Evolutionary conservation across 345 rosid genomes (phyloP).

Genomic region (Ceriops decandra): DNA sequence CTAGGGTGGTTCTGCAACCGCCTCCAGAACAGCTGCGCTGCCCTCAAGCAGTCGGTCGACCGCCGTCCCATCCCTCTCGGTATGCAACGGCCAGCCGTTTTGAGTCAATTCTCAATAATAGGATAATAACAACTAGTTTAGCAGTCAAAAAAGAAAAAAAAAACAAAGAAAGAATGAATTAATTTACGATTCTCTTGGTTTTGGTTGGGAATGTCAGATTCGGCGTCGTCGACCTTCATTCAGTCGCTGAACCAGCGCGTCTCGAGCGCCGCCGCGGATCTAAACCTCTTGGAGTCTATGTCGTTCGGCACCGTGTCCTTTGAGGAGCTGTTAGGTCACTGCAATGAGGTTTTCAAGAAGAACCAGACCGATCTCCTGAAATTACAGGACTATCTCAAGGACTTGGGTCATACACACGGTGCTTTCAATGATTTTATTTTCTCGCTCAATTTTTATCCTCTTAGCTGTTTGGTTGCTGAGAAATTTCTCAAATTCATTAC

Average conservation of each 20-base stretch:
- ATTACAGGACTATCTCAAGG: slow-evolving; percentile 45
- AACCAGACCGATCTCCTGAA: slow-evolving; percentile 45
- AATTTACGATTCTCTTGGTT: neutral
- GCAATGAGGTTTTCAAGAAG: slow-evolving; percentile 54
- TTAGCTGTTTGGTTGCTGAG: neutral
- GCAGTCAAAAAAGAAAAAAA: neutral
- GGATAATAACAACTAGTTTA: neutral
- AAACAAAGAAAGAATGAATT: neutral
- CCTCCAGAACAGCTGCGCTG: slow-evolving; percentile 61
- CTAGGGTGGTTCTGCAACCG: slow-evolving; percentile 69
- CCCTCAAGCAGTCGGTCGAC: slow-evolving; percentile 61
- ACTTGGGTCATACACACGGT: slow-evolving; percentile 50
- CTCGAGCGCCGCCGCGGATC: slow-evolving; percentile 42
- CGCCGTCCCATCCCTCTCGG: slow-evolving; percentile 88
- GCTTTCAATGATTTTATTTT: neutral
- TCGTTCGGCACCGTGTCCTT: slow-evolving; percentile 78
- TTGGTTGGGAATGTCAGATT: slow-evolving; percentile 37
- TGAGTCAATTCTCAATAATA: neutral
- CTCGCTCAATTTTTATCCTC: too few species aligned
- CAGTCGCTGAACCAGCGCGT: slow-evolving; percentile 68
- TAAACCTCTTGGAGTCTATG: slow-evolving; percentile 67
- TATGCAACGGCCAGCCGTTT: neutral
- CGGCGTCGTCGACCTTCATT: slow-evolving; percentile 76
- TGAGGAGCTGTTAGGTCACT: slow-evolving; percentile 80
- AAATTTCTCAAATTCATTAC: neutral